phyloP scores from a whole-genome alignment of 345 rosid genomes.

The Eucalyptus microcorys region DNA sequence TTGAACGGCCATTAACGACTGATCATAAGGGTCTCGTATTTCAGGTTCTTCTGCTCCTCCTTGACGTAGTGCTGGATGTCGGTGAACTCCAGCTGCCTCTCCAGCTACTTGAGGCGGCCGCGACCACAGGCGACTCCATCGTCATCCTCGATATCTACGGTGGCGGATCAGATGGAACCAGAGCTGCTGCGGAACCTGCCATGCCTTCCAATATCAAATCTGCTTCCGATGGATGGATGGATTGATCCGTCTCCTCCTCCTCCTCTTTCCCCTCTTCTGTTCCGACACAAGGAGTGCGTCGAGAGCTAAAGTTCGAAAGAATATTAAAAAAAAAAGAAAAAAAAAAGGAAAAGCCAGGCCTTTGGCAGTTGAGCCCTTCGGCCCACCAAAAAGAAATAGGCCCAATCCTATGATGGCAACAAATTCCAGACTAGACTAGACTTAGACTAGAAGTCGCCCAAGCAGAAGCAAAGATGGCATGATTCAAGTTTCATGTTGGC shows the following conservation, averaged over 20 bases:
- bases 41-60: slow-evolving; percentile 91
- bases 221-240: background rate
- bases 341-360: background rate
- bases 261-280: background rate
- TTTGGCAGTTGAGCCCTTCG: background rate
- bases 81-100: slow-evolving; percentile 77
- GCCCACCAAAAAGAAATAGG: background rate
- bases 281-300: background rate
- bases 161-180: background rate
- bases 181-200: background rate
- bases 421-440: background rate
- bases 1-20: no score
- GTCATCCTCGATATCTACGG: background rate
- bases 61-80: slow-evolving; percentile 93
- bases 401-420: background rate
- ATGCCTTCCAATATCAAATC: background rate
- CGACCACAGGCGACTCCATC: background rate
- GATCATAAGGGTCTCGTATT: slow-evolving; percentile 29
- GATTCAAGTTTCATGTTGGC: no score
- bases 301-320: background rate
- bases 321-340: background rate
- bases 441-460: no score
- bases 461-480: no score
- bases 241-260: no score
- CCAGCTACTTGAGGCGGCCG: slow-evolving; percentile 55